Conservation (phyloP, 306 rosid species). For the Inga leiocalycina region DNA sequence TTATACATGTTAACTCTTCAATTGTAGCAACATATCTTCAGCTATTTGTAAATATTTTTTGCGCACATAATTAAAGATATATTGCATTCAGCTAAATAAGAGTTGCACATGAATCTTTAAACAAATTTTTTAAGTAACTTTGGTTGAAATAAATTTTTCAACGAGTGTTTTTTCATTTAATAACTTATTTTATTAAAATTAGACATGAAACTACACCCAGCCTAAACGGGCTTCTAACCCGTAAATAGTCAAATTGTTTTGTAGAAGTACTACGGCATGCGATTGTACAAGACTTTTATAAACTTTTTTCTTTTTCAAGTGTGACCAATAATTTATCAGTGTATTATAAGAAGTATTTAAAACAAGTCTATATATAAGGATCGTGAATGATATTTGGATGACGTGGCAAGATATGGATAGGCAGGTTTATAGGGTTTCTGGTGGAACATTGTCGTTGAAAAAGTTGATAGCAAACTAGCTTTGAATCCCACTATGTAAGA, state of each 20-base stretch:
- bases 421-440: constrained; percentile 43
- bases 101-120: too few relatives aligned
- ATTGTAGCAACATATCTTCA: too few relatives aligned
- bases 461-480: constrained; percentile 52
- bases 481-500: constrained; percentile 10
- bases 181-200: background rate
- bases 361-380: constrained; percentile 19
- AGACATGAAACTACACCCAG: background rate
- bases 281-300: too few relatives aligned
- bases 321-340: background rate
- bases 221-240: background rate
- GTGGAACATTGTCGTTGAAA: constrained; percentile 41
- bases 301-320: too few relatives aligned
- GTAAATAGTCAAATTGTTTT: background rate
- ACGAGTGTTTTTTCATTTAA: too few relatives aligned
- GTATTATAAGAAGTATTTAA: background rate
- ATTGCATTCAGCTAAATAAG: too few relatives aligned
- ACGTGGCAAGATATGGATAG: constrained; percentile 8
- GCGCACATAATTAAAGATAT: too few relatives aligned
- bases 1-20: too few relatives aligned
- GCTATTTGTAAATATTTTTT: too few relatives aligned
- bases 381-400: constrained; percentile 22
- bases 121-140: too few relatives aligned
- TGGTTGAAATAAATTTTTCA: too few relatives aligned
- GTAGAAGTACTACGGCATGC: too few relatives aligned